Conservation (phyloP, 345 rosid genomes). For the Boechera stricta region DNA sequence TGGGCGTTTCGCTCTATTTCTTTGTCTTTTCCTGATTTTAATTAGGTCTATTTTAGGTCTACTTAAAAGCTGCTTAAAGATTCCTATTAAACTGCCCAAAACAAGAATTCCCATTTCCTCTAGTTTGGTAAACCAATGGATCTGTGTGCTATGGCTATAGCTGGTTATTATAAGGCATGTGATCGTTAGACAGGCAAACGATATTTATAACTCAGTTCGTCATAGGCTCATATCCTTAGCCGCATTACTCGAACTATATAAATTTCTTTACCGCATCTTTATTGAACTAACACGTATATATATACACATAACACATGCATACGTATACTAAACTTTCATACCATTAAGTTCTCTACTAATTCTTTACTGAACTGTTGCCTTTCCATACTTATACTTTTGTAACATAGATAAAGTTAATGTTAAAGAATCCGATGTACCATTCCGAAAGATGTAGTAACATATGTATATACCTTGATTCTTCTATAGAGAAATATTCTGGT, state of each 20-base stretch:
- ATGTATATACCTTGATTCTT: background rate
- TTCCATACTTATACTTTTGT: background rate
- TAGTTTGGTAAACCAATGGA: slow-evolving; percentile 29
- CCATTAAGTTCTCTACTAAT: background rate
- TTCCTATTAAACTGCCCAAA: slow-evolving; percentile 7
- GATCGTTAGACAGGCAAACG: background rate
- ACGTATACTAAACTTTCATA: background rate
- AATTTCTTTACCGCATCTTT: background rate
- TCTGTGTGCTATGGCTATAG: slow-evolving; percentile 23
- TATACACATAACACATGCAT: background rate
- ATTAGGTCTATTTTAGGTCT: slow-evolving; percentile 10
- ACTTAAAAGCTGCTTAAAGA: slow-evolving; percentile 9
- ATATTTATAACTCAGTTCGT: background rate
- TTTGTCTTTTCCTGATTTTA: background rate
- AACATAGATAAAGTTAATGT: background rate
- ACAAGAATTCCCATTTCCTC: slow-evolving; percentile 6
- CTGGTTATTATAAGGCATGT: background rate
- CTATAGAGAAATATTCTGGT: background rate
- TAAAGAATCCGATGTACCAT: slow-evolving; percentile 5
- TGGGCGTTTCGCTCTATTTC: slow-evolving; percentile 32
- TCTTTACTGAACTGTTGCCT: background rate
- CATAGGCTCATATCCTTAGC: slow-evolving; percentile 1
- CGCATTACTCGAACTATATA: slow-evolving; percentile 2
- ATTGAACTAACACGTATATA: background rate
- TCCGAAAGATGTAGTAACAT: background rate